A percentile compares a stretch with the other conserved stretches of the same genome.
These are phyloP conservation scores for Spergularia bocconei DNA, from an alignment of 148 eudicot genomes.

Conservation along the genomic window DNA sequence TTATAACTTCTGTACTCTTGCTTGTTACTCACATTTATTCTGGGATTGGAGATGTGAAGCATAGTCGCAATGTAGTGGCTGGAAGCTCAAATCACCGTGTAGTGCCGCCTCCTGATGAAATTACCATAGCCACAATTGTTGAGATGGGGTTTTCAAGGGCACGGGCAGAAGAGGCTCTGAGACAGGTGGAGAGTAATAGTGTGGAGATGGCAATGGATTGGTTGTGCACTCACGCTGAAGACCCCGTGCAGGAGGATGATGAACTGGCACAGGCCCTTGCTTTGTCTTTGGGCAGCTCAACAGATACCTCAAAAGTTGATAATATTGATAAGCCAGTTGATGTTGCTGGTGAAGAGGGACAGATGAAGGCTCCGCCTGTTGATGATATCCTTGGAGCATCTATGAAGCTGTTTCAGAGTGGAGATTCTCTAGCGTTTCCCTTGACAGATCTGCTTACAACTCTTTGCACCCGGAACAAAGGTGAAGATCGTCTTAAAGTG, in stretches of 20 bases:
- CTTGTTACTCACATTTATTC: constrained; percentile 78
- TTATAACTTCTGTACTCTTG: constrained; percentile 61
- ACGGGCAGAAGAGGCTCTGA: constrained; percentile 93
- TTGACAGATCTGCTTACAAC: constrained; percentile 85
- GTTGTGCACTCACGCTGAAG: constrained; percentile 87
- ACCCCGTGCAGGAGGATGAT: constrained; percentile 93
- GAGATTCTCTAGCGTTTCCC: constrained; percentile 76
- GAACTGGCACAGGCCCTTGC: constrained; percentile 94
- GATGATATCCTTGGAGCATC: constrained; percentile 79
- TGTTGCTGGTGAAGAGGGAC: constrained; percentile 57
- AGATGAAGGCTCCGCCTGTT: constrained; percentile 65
- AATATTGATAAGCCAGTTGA: constrained; percentile 58
- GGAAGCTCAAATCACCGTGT: constrained; percentile 65
- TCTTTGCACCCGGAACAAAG: constrained; percentile 81
- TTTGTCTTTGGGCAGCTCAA: constrained; percentile 76
- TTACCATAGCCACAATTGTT: constrained; percentile 77
- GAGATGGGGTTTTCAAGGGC: constrained; percentile 98
- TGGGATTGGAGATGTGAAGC: constrained; percentile 84
- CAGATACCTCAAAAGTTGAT: constrained; percentile 75
- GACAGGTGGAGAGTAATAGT: constrained; percentile 87
- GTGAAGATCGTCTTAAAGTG: constrained; percentile 82
- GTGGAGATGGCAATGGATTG: constrained; percentile 99
- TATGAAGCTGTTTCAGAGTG: constrained; percentile 74
- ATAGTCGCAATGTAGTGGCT: constrained; percentile 49
- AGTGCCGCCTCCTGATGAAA: constrained; percentile 93